Base-by-base conservation (phyloP, 208 protist genomes). In the Leishmania tarentolae region DNA sequence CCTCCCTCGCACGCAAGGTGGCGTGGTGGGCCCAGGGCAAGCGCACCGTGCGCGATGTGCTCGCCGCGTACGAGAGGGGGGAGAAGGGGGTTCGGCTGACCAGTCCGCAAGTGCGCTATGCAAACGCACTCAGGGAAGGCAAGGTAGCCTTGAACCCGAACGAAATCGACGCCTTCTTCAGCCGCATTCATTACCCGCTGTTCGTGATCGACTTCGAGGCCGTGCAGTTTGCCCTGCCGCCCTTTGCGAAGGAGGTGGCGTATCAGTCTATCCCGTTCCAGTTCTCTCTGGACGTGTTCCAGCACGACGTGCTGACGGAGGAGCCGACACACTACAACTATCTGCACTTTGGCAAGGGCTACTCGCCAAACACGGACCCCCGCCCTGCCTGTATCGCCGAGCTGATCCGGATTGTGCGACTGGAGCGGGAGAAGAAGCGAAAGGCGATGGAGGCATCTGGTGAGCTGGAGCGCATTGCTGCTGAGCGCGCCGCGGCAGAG, bases 121-220 rank as follows among this genome's bases (percentile, higher is more conserved):
- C 91, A 28, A 90, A 94, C 66, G 88, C 93, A 19, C 88, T 95
- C 50, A 53, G 86, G 17, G 69, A 89, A 19, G 94, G 93, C 71
- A 81, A 91, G 35, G 57, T 97, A 17, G 90, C 86, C 66, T 68
- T 98, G 61, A 93, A 96, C 82, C 89, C 92, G 35, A 78, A 79
- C 24, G 94, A 96, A 78, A 95, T 98, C 78, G 90, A 94, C 65
- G 71, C 71, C 66, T 98, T 95, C 78, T 96, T 98, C 72, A 82
- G 44, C 31, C 87, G 87, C 24, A 86, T 98, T 35, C 90, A 80
- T 2, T 98, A 98, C 81, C 94, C 94, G 13, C 82, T 90, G 50
- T 98, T 98, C 86, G 80, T 96, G 46, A 93, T 98, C 73, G 94
- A 98, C 86, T 98, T 98, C 86, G 94, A 98, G 86, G 93, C 94